Evolutionary conservation across 2,329 filamentous ascomycete genomes (phyloP).

Genomic region (Calonectria honghensis): DNA sequence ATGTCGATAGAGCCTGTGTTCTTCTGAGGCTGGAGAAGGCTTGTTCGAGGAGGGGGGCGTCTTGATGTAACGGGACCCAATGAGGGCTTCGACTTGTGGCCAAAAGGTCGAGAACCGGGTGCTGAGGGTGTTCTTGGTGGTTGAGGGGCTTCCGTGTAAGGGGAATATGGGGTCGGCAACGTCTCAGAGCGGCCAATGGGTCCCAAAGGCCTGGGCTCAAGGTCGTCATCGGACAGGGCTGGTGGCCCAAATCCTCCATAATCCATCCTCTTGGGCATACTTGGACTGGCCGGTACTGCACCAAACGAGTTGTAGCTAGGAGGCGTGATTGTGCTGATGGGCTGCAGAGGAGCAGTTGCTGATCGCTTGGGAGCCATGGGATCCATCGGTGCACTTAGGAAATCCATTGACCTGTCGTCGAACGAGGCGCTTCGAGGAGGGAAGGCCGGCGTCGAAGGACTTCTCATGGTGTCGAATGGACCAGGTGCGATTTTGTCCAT

Average conservation of each 20-base stretch:
- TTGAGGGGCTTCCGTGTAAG: conserved; percentile 56
- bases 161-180: conserved; percentile 66
- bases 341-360: conserved; percentile 33
- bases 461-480: conserved; percentile 74
- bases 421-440: conserved; percentile 56
- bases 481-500: conserved; percentile 81
- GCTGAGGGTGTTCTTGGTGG: conserved; percentile 67
- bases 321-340: background rate
- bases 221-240: conserved; percentile 60
- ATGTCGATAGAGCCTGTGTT: conserved; percentile 70
- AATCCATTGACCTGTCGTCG: conserved; percentile 47
- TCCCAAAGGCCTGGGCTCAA: conserved; percentile 61
- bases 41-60: conserved; percentile 72
- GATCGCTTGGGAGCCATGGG: conserved; percentile 38
- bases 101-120: conserved; percentile 65
- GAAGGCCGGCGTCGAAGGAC: conserved; percentile 60
- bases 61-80: conserved; percentile 71
- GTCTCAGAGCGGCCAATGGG: conserved; percentile 70
- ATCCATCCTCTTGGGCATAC: conserved; percentile 69
- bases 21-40: conserved; percentile 65
- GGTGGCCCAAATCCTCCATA: conserved; percentile 76
- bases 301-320: conserved; percentile 51
- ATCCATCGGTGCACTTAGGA: conserved; percentile 43
- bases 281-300: conserved; percentile 63
- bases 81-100: conserved; percentile 62